These are phyloP conservation scores for Globisporangium camurandrum DNA, from an alignment of 352 stramenopile genomes.

Conservation along the genomic window DNA sequence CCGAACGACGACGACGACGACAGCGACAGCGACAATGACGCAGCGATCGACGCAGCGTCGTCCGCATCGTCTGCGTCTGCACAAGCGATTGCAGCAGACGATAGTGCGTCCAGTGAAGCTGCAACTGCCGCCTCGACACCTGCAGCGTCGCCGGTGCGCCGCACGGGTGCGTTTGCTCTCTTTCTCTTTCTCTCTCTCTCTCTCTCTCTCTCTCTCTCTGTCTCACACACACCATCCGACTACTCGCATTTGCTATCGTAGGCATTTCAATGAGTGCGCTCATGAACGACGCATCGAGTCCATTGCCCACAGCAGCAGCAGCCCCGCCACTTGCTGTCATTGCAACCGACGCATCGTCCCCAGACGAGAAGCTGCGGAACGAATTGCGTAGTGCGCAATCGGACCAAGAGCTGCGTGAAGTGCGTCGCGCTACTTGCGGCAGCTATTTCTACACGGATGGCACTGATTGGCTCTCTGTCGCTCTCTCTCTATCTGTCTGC, in stretches of 20 bases:
- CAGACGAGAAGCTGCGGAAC: slow-evolving; percentile 45
- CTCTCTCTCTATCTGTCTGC: neutral
- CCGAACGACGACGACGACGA: slow-evolving; percentile 10
- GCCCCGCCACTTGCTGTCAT: no score
- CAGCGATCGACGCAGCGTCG: no score
- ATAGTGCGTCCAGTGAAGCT: no score
- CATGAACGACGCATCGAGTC: slow-evolving; percentile 36
- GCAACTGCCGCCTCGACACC: slow-evolving; percentile 24
- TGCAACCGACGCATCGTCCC: slow-evolving; percentile 23
- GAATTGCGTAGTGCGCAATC: slow-evolving; percentile 19
- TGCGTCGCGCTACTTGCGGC: slow-evolving; percentile 15
- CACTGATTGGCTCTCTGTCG: neutral
- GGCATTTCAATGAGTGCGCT: slow-evolving; percentile 51
- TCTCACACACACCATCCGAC: neutral
- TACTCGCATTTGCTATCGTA: neutral
- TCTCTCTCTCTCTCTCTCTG: neutral
- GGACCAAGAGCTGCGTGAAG: slow-evolving; percentile 40
- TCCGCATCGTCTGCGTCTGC: no score
- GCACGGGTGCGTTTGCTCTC: no score
- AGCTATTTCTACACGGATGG: slow-evolving; percentile 2
- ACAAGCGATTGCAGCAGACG: no score
- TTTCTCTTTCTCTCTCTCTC: no score
- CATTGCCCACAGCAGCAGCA: slow-evolving; percentile 3
- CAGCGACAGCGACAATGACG: slow-evolving; percentile 15
- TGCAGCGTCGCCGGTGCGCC: slow-evolving; percentile 29